Evolutionary conservation across 2,329 filamentous ascomycete genomes (phyloP).

Genomic region (Aspergillus sp.): DNA sequence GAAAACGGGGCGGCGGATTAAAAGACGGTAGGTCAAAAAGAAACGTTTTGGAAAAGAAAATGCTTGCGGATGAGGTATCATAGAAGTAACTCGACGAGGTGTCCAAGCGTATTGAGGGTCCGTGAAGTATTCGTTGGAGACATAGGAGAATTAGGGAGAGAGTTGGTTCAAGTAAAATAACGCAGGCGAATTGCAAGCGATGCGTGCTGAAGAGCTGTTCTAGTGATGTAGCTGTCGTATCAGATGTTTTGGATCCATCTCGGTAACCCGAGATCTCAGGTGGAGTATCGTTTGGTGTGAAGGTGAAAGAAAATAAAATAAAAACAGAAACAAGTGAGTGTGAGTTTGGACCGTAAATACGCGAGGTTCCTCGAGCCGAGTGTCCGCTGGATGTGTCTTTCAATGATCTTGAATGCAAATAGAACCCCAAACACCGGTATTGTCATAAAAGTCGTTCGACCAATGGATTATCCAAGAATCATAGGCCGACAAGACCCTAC

Average conservation of each 20-base stretch:
- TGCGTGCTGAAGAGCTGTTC: neutral
- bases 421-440: conserved; percentile 9
- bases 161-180: conserved; percentile 14
- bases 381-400: conserved; percentile 5
- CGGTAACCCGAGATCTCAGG: neutral
- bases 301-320: conserved; percentile 2
- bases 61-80: conserved; percentile 26
- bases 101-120: conserved; percentile 18
- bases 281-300: conserved; percentile 3
- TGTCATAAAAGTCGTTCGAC: conserved; percentile 12
- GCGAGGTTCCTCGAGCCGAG: conserved; percentile 5
- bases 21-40: conserved; percentile 27
- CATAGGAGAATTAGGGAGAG: conserved; percentile 23
- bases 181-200: neutral
- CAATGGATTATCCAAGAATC: conserved; percentile 9
- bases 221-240: conserved; percentile 5
- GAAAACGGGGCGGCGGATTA: conserved; percentile 28
- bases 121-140: conserved; percentile 15
- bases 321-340: conserved; percentile 20
- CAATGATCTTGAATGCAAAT: conserved; percentile 9
- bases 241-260: conserved; percentile 5
- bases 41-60: conserved; percentile 28
- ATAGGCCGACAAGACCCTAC: conserved; percentile 3
- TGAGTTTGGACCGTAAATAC: conserved; percentile 8
- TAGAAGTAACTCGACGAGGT: conserved; percentile 15